Evolutionary conservation across 345 rosid species (phyloP), one percentile per base, ranked within the genome.

Genomic region (Lenwebbia sp.): DNA sequence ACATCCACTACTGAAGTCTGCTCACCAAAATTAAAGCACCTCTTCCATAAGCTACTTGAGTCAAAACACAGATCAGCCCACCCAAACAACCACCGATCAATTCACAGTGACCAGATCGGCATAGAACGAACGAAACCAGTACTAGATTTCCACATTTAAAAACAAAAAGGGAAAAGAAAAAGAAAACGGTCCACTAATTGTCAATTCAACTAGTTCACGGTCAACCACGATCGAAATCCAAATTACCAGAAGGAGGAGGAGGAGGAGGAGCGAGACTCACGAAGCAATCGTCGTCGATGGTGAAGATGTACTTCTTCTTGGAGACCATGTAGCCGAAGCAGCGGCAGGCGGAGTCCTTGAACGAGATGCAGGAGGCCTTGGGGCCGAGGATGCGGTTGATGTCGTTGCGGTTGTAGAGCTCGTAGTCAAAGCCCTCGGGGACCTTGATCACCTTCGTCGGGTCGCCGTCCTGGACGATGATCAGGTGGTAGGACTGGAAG

Each of bases 231-330:
- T 33, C 25, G 49, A 23, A 21, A 60, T 33, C 76, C 78, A 26
- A 83, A 30, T 3, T 15, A 33, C 14, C 40, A 25, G 19, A 9
- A 70, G 30, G 70, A 13, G 28, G 65, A 23, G 5, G 54, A 17
- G 30, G 62, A 50, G 52, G 52, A 50, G 74, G 23, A 15, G 23
- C 13, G 19, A 4, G 15, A 50, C 82, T 89, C 86, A 91, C 92
- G 89, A 91, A 89, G 91, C 92, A 91, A 82, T 91, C 93, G 82
- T 91, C 93, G 62, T 91, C 91, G 83, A 91, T 91, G 88, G 93
- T 91, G 85, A 40, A 91, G 87, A 91, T 85, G 82, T 91, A 91
- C 86, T 91, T 91, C 88, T 91, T 91, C 89, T 91, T 88, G 75
- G 93, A 91, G 56, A 91, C 90, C 90, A 91, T 84, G 85, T 51